These are phyloP conservation scores for Hericium coralloides DNA, from an alignment of 768 basidiomycete genomes.

Conservation along the genomic window DNA sequence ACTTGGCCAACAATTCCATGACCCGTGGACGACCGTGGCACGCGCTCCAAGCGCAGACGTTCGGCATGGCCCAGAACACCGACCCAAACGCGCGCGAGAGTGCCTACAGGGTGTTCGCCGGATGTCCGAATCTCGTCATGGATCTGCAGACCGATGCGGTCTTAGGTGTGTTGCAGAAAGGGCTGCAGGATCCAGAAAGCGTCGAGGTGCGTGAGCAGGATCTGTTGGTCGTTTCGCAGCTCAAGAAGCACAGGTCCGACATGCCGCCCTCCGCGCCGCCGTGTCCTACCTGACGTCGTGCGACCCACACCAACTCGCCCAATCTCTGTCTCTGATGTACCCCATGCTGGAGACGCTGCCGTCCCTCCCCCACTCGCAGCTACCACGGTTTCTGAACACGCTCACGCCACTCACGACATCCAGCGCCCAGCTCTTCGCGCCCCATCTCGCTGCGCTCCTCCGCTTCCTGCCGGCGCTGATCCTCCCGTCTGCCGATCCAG, in stretches of 20 bases:
- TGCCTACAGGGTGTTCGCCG: slow-evolving; percentile 65
- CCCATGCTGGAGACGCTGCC: slow-evolving; percentile 74
- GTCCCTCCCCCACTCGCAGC: slow-evolving; percentile 39
- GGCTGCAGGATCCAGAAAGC: slow-evolving; percentile 57
- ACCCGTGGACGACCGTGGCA: slow-evolving; percentile 73
- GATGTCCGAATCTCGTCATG: slow-evolving; percentile 67
- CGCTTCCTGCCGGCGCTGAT: slow-evolving; percentile 64
- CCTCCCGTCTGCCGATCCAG: slow-evolving; percentile 49
- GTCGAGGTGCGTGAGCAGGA: slow-evolving; percentile 40
- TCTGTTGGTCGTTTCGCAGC: not conserved
- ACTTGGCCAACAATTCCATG: slow-evolving; percentile 72
- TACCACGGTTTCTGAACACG: slow-evolving; percentile 57
- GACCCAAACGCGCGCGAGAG: slow-evolving; percentile 22
- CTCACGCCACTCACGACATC: slow-evolving; percentile 64
- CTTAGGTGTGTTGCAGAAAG: slow-evolving; percentile 53
- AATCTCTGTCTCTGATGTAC: slow-evolving; percentile 49
- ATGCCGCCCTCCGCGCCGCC: slow-evolving; percentile 61
- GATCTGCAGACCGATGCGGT: slow-evolving; percentile 69
- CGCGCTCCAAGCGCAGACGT: slow-evolving; percentile 63
- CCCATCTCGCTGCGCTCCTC: slow-evolving; percentile 60
- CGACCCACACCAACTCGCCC: slow-evolving; percentile 52
- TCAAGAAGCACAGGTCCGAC: slow-evolving; percentile 44
- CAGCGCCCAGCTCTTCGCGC: slow-evolving; percentile 63
- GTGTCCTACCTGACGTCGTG: slow-evolving; percentile 60
- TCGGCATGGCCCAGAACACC: slow-evolving; percentile 46